Base-by-base conservation (phyloP, 352 stramenopile genomes). In the Saprolegnia parasitica region DNA sequence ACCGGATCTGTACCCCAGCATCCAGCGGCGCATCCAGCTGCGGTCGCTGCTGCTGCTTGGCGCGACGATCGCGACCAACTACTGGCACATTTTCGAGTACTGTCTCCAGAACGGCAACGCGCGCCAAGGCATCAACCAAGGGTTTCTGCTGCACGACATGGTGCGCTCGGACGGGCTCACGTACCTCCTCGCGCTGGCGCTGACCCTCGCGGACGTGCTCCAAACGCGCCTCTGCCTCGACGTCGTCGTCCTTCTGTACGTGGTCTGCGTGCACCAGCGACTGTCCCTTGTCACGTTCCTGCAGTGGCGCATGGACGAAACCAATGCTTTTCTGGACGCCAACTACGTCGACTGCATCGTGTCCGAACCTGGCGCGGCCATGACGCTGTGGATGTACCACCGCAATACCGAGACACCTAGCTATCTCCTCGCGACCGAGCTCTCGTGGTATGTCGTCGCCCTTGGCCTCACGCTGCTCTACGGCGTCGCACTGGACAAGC, bases 201-300 rank as follows among this genome's bases (percentile, higher is more conserved):
- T 24, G 3, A 50, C 50, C 23, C 32, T 45, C 40, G 32, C 56
- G 16, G 35, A 32, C 18, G n/a, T 26, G 2, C 8, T 49, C 29
- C n/a, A 32, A 4, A 18, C 50, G 5, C 56, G 56, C 40, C 9
- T 65, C 13, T 39, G 50, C 15, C 56, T 65, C 32, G 29, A 16
- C 10, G 56, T 65, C 32, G 56, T 65, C 35, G 56, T 50, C 8
- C 15, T 49, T 3, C n/a, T 50, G 16, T 65, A 65, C 56, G 26
- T 65, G 56, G 8, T 5, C n/a, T 65, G 56, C 56, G 1, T 54
- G 47, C 18, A 20, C n/a, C 21, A 35, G 10, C 35, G 56, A 0
- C n/a, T 54, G 4, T n/a, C 18, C 2, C 26, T 65, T 1, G 15
- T 54, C 32, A 32, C 32, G 2, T 4, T 2, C 4, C 9, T 40